Evolutionary conservation across 2,329 filamentous ascomycete species (phyloP).

Genomic region (Ascochyta rabiei): DNA sequence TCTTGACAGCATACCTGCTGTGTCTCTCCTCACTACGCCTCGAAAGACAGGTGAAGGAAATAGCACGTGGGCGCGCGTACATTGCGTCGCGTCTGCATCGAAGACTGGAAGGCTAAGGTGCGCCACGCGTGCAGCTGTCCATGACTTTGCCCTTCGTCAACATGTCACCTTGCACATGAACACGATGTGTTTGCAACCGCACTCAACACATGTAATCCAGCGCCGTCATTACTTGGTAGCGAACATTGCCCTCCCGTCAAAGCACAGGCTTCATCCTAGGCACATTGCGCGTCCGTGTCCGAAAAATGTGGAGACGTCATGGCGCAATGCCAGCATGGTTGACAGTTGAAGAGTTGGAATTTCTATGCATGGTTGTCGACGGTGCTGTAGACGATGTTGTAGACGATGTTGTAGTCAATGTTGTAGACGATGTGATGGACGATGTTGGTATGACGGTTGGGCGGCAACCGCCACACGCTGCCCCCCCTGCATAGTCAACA

Average conservation of each 20-base stretch:
- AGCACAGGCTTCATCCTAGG: slow-evolving; percentile 5
- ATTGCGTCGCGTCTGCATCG: slow-evolving; percentile 7
- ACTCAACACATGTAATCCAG: too few relatives aligned
- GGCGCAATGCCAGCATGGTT: not conserved
- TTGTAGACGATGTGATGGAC: not conserved
- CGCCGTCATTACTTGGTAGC: not conserved
- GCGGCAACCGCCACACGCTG: slow-evolving; percentile 1
- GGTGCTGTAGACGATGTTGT: not conserved
- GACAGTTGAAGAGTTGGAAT: too few relatives aligned
- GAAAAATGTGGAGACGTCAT: slow-evolving; percentile 1
- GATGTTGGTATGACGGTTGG: not conserved
- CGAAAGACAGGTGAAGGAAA: not conserved
- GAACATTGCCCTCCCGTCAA: not conserved
- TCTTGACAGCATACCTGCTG: too few relatives aligned
- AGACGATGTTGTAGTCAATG: not conserved
- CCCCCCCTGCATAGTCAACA: slow-evolving; percentile 12
- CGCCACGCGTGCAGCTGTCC: slow-evolving; percentile 7
- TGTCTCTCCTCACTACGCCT: too few relatives aligned
- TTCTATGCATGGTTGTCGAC: too few relatives aligned
- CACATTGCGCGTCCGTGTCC: too few relatives aligned
- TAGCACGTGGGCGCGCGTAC: slow-evolving; percentile 13
- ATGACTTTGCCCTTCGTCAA: not conserved
- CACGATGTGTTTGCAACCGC: not conserved
- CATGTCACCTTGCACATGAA: not conserved
- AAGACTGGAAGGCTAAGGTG: slow-evolving; percentile 10